Evolutionary conservation across 129 eudicot species (phyloP).

Genomic region (Chrysanthemum lavandulifolium): DNA sequence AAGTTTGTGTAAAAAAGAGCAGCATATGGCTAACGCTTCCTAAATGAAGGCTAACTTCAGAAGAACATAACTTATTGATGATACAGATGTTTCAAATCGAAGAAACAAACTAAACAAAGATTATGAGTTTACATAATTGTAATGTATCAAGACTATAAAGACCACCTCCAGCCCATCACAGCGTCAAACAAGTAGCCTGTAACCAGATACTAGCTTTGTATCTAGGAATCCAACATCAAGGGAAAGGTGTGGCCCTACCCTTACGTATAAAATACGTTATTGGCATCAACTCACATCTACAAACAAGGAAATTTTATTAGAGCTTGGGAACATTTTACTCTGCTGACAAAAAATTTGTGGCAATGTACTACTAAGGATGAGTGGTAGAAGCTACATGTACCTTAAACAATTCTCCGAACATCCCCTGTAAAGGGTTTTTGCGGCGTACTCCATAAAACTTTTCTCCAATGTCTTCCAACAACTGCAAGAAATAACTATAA

Average conservation of each 20-base stretch:
- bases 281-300: slow-evolving; percentile 30
- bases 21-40: too few species aligned
- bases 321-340: not conserved
- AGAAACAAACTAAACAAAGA: not conserved
- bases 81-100: not conserved
- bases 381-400: slow-evolving; percentile 34
- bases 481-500: slow-evolving; percentile 39
- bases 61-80: too few species aligned
- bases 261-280: not conserved
- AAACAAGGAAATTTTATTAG: not conserved
- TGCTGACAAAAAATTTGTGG: not conserved
- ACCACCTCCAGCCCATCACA: too few species aligned
- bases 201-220: too few species aligned
- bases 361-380: not conserved
- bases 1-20: too few species aligned
- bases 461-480: slow-evolving; percentile 78
- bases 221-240: not conserved
- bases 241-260: not conserved
- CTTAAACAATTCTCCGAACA: slow-evolving; percentile 94
- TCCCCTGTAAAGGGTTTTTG: slow-evolving; percentile 73
- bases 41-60: too few species aligned
- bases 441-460: slow-evolving; percentile 90
- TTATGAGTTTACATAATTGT: too few species aligned
- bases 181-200: too few species aligned
- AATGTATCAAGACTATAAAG: too few species aligned